phyloP scores from a whole-genome alignment of 257 asterid genomes.

The Mitragyna speciosa region DNA sequence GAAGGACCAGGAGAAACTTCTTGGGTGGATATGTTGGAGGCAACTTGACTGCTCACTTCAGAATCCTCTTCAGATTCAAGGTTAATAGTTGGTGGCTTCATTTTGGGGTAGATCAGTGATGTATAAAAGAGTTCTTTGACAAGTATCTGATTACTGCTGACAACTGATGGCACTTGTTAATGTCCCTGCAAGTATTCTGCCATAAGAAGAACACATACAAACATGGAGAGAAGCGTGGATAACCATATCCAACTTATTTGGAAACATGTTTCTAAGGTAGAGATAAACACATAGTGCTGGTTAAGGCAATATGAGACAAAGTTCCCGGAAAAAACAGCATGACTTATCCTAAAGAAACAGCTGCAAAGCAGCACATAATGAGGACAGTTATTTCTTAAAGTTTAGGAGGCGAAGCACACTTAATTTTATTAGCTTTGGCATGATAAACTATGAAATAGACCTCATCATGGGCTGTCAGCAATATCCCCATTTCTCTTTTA shows the following conservation, averaged over 20 bases:
- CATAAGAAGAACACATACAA: background rate
- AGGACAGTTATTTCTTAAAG: background rate
- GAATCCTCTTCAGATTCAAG: slow-evolving; percentile 79
- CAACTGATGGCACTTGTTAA: background rate
- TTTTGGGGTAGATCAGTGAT: slow-evolving; percentile 17
- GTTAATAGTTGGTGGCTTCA: slow-evolving; percentile 53
- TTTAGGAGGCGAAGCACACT: too few species aligned
- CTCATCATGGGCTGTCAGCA: background rate
- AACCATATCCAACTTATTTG: background rate
- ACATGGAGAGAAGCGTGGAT: background rate
- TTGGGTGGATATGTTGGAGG: slow-evolving; percentile 55
- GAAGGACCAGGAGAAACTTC: slow-evolving; percentile 43
- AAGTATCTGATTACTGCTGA: background rate
- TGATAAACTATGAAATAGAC: too few species aligned
- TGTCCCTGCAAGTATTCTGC: slow-evolving; percentile 16
- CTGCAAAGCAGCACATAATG: background rate
- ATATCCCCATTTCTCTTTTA: background rate
- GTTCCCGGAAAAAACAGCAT: background rate
- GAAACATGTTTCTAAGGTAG: background rate
- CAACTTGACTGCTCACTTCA: slow-evolving; percentile 67
- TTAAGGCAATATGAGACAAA: background rate
- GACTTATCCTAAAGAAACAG: background rate
- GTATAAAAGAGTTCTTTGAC: background rate
- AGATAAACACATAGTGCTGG: background rate
- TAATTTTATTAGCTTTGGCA: background rate